These are phyloP conservation scores for Avena atlantica DNA, from an alignment of 176 grass and related monocot species.

Conservation along the genomic window DNA sequence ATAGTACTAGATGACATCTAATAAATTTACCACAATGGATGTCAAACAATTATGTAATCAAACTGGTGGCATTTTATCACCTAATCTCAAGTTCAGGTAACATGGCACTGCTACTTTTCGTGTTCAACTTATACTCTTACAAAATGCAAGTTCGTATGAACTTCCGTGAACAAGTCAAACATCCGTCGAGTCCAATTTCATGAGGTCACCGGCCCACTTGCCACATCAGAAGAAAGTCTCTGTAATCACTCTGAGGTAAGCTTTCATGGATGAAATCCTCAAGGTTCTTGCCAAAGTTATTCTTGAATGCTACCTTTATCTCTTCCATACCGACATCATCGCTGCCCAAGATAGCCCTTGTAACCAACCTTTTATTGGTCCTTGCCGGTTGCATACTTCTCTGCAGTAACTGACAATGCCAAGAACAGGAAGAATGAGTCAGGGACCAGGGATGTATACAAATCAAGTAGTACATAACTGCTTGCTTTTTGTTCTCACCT, in stretches of 20 bases:
- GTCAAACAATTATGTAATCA: conserved; percentile 38
- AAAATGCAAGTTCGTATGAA: conserved; percentile 27
- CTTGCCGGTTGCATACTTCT: conserved; percentile 48
- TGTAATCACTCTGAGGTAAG: conserved; percentile 71
- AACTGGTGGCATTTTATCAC: conserved; percentile 12
- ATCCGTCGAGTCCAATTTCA: conserved; percentile 23
- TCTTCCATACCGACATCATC: conserved; percentile 66
- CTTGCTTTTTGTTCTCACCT: conserved; percentile 50
- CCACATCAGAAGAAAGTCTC: conserved; percentile 75
- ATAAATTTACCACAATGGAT: background rate
- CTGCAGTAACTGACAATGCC: conserved; percentile 60
- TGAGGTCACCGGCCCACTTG: conserved; percentile 41
- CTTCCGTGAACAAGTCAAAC: conserved; percentile 7
- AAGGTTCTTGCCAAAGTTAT: conserved; percentile 61
- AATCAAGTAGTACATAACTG: background rate
- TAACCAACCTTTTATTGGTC: conserved; percentile 52
- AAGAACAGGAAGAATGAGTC: conserved; percentile 38
- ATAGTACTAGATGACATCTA: conserved; percentile 13
- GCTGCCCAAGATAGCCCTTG: conserved; percentile 78
- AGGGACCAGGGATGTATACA: conserved; percentile 20
- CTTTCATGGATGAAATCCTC: conserved; percentile 68
- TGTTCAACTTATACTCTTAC: conserved; percentile 34
- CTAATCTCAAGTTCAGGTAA: conserved; percentile 36
- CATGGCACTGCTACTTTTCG: conserved; percentile 27
- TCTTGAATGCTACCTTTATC: conserved; percentile 68